Conservation (phyloP, 1,284 basidiomycete species). For the Sanghuangporus baumii region DNA sequence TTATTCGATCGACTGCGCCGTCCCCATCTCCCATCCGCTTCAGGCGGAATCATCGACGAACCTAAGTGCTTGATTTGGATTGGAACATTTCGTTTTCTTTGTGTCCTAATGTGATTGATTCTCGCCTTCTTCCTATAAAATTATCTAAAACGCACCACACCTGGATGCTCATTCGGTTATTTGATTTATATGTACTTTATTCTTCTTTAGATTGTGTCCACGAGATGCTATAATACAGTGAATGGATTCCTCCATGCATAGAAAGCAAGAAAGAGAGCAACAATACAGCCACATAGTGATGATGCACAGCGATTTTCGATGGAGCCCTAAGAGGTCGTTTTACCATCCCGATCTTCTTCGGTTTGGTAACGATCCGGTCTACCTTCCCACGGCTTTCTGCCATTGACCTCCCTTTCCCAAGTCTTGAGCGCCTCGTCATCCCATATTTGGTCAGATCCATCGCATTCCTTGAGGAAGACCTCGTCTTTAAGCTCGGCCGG, state of each 20-base stretch:
- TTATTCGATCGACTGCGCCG: background rate
- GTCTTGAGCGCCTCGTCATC: slow-evolving; percentile 64
- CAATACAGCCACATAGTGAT: background rate
- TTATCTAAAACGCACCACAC: background rate
- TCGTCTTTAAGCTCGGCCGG: slow-evolving; percentile 39
- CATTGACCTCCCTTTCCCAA: slow-evolving; percentile 71
- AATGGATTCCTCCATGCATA: background rate
- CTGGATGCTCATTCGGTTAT: background rate
- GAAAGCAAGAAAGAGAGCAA: background rate
- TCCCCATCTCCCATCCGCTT: background rate
- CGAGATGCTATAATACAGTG: background rate
- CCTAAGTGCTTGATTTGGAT: background rate
- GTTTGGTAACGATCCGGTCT: background rate
- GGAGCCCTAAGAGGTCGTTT: background rate
- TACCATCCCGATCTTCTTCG: background rate
- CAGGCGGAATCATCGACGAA: background rate
- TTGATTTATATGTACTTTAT: background rate
- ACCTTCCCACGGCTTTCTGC: slow-evolving; percentile 61
- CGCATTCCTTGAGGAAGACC: slow-evolving; percentile 47
- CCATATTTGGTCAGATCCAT: slow-evolving; percentile 56
- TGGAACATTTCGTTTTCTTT: background rate
- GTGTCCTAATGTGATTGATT: background rate
- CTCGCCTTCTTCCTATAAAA: background rate
- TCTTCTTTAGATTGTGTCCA: background rate
- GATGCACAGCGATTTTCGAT: background rate